Percentiles rank a stretch among this genome's conserved stretches.
Conservation (phyloP, 768 basidiomycete species). For the Boletus edulis region DNA sequence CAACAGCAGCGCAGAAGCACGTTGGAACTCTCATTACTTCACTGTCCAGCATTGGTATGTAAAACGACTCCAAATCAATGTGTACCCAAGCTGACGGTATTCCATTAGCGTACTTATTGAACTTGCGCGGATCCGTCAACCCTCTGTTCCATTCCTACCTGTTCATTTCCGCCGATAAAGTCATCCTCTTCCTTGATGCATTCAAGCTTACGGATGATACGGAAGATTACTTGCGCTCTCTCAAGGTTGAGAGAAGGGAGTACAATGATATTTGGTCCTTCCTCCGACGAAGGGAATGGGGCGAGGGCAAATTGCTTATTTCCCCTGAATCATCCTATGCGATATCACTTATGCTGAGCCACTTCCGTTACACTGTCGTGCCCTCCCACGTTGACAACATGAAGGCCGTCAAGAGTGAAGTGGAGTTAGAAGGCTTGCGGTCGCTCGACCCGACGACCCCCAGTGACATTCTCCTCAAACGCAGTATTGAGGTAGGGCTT, state of each 20-base stretch:
- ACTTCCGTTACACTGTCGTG: constrained; percentile 72
- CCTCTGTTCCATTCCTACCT: constrained; percentile 91
- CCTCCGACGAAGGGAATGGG: constrained; percentile 72
- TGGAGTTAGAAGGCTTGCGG: constrained; percentile 79
- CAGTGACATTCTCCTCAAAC: no score
- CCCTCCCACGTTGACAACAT: constrained; percentile 71
- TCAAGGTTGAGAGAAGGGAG: constrained; percentile 56
- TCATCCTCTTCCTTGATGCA: constrained; percentile 74
- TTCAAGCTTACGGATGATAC: constrained; percentile 62
- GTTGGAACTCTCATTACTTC: constrained; percentile 67
- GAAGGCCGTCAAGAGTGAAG: constrained; percentile 87
- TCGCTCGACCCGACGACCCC: no score
- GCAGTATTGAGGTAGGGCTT: no score
- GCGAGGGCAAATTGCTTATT: constrained; percentile 76
- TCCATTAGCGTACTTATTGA: constrained; percentile 74
- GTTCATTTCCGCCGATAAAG: constrained; percentile 60
- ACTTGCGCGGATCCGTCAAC: constrained; percentile 86
- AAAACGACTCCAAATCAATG: not conserved
- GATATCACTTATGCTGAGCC: constrained; percentile 81
- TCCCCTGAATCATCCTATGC: constrained; percentile 76
- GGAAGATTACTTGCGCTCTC: constrained; percentile 51
- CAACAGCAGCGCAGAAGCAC: constrained; percentile 61
- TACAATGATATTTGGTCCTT: constrained; percentile 83
- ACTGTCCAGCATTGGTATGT: constrained; percentile 67
- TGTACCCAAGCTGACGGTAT: constrained; percentile 1